These are phyloP conservation scores for Protea cynaroides DNA, from an alignment of 164 flowering plant genomes.

Conservation along the genomic window DNA sequence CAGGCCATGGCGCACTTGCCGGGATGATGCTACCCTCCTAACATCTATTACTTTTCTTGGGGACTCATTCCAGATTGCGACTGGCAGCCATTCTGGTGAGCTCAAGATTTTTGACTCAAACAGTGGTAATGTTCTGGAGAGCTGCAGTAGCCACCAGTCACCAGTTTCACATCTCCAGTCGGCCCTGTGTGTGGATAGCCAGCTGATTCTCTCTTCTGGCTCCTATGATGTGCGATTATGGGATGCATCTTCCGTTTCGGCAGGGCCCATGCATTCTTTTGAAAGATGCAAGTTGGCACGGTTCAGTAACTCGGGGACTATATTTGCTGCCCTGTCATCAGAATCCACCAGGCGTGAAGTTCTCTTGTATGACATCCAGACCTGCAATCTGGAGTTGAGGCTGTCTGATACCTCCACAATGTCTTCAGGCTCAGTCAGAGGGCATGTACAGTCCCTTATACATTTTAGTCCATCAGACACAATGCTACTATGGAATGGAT, in stretches of 20 bases:
- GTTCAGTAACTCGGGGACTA: conserved; percentile 63
- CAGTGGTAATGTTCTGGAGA: conserved; percentile 63
- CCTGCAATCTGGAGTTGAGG: conserved; percentile 50
- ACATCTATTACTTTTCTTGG: conserved; percentile 80
- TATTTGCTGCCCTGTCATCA: conserved; percentile 69
- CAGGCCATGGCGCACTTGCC: conserved; percentile 89
- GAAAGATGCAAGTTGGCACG: conserved; percentile 82
- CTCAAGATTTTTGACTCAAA: conserved; percentile 75
- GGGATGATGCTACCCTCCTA: conserved; percentile 80
- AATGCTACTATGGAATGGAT: conserved; percentile 95
- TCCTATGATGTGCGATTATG: conserved; percentile 71
- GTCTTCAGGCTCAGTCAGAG: conserved; percentile 42
- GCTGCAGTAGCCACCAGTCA: conserved; percentile 62
- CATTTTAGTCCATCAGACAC: conserved; percentile 84
- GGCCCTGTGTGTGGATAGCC: conserved; percentile 40
- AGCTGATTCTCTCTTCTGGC: conserved; percentile 79
- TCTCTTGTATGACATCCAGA: conserved; percentile 75
- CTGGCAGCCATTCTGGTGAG: conserved; percentile 79
- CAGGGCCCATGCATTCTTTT: conserved; percentile 69
- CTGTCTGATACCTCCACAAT: conserved; percentile 45
- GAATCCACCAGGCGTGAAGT: conserved; percentile 62
- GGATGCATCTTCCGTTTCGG: conserved; percentile 71
- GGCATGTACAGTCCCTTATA: conserved; percentile 56
- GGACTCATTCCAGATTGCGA: conserved; percentile 64
- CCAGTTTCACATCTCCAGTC: conserved; percentile 71